phyloP scores from a whole-genome alignment of 2,329 filamentous ascomycete species.

The Paecilomyces formosus region DNA sequence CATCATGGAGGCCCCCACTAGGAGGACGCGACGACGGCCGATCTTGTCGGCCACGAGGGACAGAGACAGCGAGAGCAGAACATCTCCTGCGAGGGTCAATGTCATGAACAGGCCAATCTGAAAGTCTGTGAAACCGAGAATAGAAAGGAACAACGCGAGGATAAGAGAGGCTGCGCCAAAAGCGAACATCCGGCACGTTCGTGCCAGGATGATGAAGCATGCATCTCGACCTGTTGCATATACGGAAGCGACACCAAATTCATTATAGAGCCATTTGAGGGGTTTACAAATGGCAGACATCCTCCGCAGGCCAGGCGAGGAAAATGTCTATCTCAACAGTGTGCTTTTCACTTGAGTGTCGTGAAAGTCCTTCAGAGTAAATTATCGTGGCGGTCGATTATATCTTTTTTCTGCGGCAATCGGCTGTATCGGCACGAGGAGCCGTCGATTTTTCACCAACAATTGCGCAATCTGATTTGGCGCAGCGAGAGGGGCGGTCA shows the following conservation, averaged over 20 bases:
- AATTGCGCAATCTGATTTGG: too few relatives aligned
- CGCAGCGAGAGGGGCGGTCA: too few relatives aligned
- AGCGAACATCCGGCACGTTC: neutral
- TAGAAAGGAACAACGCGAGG: neutral
- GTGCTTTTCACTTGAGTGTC: too few relatives aligned
- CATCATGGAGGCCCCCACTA: neutral
- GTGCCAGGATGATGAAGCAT: neutral
- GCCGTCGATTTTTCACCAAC: too few relatives aligned
- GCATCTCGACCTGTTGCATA: neutral
- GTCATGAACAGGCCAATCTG: neutral
- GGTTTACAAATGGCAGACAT: neutral
- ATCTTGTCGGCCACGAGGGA: neutral
- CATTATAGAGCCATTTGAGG: neutral
- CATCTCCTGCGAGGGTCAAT: neutral
- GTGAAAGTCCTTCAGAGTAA: too few relatives aligned
- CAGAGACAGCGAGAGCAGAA: neutral
- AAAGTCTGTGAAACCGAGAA: neutral
- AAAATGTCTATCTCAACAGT: too few relatives aligned
- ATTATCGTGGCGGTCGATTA: too few relatives aligned
- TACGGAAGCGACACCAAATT: neutral
- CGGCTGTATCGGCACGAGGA: too few relatives aligned
- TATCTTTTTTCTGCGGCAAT: too few relatives aligned
- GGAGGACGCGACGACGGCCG: neutral
- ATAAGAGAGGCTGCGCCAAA: neutral
- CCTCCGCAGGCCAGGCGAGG: neutral